phyloP scores from a whole-genome alignment of 495 filamentous ascomycete genomes.

The Penicillium fimorum region DNA sequence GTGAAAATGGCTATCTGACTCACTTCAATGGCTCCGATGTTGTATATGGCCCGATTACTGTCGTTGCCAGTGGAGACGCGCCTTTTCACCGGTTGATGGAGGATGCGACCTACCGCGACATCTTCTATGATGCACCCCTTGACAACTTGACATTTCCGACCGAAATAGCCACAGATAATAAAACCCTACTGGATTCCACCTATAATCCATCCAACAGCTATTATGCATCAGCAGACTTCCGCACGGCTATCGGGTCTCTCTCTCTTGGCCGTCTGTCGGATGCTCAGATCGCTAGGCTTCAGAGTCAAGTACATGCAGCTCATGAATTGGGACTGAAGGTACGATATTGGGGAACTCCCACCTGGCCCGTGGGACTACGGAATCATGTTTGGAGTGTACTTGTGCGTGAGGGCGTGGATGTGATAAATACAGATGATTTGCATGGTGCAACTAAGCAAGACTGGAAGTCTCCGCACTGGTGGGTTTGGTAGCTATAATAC shows the following conservation, averaged over 20 bases:
- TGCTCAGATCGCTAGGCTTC: constrained; percentile 54
- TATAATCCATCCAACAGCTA: constrained; percentile 38
- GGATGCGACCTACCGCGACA: constrained; percentile 54
- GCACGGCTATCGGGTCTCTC: constrained; percentile 34
- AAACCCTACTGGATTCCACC: background rate
- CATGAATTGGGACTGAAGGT: constrained; percentile 60
- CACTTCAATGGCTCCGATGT: constrained; percentile 49
- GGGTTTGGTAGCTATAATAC: background rate
- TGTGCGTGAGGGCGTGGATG: constrained; percentile 58
- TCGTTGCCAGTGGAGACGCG: constrained; percentile 67
- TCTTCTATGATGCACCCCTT: constrained; percentile 71
- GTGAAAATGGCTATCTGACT: constrained; percentile 57
- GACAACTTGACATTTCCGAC: constrained; percentile 32
- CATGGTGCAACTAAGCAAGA: constrained; percentile 20
- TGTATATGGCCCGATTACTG: constrained; percentile 57
- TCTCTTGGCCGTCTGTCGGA: constrained; percentile 32
- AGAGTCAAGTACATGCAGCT: constrained; percentile 57
- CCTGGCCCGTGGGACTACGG: constrained; percentile 63
- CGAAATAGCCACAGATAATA: background rate
- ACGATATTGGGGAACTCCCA: constrained; percentile 67
- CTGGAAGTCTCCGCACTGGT: constrained; percentile 23
- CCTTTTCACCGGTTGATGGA: constrained; percentile 42
- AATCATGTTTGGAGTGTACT: constrained; percentile 67
- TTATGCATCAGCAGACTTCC: constrained; percentile 47
- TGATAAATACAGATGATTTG: constrained; percentile 32